phyloP scores from a whole-genome alignment of 2,329 filamentous ascomycete species.

The Emmonsiellopsis sp. region DNA sequence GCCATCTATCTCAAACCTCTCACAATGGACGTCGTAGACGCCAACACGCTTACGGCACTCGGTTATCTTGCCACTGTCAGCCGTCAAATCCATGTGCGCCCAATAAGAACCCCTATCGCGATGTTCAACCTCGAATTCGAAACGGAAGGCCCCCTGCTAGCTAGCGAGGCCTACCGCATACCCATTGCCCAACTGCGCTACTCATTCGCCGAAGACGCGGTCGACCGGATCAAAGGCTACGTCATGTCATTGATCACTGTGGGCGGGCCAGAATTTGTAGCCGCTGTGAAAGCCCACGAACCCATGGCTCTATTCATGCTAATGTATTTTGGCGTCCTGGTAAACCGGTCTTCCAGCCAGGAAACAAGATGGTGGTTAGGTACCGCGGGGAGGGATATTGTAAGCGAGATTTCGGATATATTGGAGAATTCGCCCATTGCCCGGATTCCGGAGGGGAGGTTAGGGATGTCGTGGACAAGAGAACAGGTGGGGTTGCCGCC shows the following conservation, averaged over 20 bases:
- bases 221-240: constrained; percentile 22
- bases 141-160: neutral
- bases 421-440: constrained; percentile 13
- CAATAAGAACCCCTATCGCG: neutral
- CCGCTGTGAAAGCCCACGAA: constrained; percentile 17
- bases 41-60: constrained; percentile 2
- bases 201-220: constrained; percentile 28
- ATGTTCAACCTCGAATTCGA: neutral
- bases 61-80: constrained; percentile 7
- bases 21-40: neutral
- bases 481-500: constrained; percentile 15
- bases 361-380: constrained; percentile 8
- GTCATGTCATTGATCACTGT: constrained; percentile 21
- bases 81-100: constrained; percentile 6
- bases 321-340: constrained; percentile 10
- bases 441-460: constrained; percentile 14
- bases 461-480: constrained; percentile 20
- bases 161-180: constrained; percentile 11
- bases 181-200: constrained; percentile 19
- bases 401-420: constrained; percentile 17
- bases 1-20: neutral
- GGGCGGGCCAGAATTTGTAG: constrained; percentile 22
- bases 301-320: constrained; percentile 10
- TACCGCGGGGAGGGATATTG: constrained; percentile 2
- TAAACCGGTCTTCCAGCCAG: neutral